Evolutionary conservation across 2,329 filamentous ascomycete genomes (phyloP).

Genomic region (Fusarium compactum): DNA sequence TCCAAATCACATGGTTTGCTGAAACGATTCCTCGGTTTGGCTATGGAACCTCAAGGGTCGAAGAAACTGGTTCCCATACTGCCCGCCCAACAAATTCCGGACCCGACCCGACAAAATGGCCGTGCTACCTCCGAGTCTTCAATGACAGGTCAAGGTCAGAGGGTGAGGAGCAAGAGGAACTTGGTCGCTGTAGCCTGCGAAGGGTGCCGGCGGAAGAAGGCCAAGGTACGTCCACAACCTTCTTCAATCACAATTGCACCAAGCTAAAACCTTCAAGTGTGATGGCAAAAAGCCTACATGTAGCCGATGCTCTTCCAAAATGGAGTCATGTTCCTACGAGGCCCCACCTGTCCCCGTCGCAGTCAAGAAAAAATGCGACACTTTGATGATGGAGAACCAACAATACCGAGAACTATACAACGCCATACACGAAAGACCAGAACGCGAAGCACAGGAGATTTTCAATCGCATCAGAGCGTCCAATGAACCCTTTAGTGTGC

Average conservation of each 20-base stretch:
- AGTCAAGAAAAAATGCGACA: conserved; percentile 20
- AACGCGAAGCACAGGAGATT: conserved; percentile 16
- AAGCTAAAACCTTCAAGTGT: conserved; percentile 6
- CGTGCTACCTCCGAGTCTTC: neutral
- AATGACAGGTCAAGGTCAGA: neutral
- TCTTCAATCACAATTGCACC: neutral
- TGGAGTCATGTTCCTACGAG: conserved; percentile 15
- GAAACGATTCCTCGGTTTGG: neutral
- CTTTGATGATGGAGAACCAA: conserved; percentile 14
- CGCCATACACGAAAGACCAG: conserved; percentile 15
- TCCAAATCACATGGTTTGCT: neutral
- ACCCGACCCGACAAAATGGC: neutral
- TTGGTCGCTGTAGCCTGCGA: conserved; percentile 24
- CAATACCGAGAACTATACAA: conserved; percentile 27
- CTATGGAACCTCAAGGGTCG: conserved; percentile 15
- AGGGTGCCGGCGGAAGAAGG: conserved; percentile 20
- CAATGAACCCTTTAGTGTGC: conserved; percentile 4
- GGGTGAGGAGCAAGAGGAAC: neutral
- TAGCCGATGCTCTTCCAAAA: conserved; percentile 14
- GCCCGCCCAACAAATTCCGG: conserved; percentile 8
- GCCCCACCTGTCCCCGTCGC: neutral
- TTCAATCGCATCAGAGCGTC: conserved; percentile 11
- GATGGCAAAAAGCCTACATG: conserved; percentile 20
- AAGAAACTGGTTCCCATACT: conserved; percentile 24
- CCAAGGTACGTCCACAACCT: neutral